Evolutionary conservation across 805 yeast species (phyloP), one percentile per base, ranked within the genome.

Genomic region (Ogataea paradorogensis): DNA sequence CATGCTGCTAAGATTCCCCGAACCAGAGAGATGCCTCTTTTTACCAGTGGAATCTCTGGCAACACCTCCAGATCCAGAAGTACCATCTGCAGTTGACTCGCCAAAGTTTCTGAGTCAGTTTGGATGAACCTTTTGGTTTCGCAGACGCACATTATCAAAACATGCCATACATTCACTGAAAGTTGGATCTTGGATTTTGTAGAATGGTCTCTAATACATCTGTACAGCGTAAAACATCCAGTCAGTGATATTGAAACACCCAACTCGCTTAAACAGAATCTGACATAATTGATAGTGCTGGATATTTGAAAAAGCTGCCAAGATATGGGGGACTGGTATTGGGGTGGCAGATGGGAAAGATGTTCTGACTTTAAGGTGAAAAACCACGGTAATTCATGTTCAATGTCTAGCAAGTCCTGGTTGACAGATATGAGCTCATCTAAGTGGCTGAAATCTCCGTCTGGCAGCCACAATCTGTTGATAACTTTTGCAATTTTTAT

Each of bases 281-380:
- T 55, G 42, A 27, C 53, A 43, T 43, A 48, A 46, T 21, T 49
- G 42, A 27, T 56, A 35, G 56, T 55, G 43, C 28, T 46, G 33
- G 22, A 53, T 50, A 30, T 45, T 27, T 5, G 32, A 48, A 28
- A 56, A 46, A 40, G 38, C 15, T 47, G 42, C 53, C 60, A 47
- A 30, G 43, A 46, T 22, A 57, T 31, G 43, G 63, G 50, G 48
- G 22, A 24, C 51, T 47, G 20, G 55, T 41, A 21, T 46, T 50
- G 30, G 42, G 20, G 21, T 3, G 46, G 40, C 7, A 43, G 15
- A 5, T 23, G 13, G 8, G 39, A 37, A 4, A 21, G 36, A 11
- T 15, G 22, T 2, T 10, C 13, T 7, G n/a, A 20, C 9, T 31
- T 13, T 2, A 18, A 15, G 4, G 14, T 21, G 18, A 43, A 25